Evolutionary conservation across 2,329 filamentous ascomycete species (phyloP).

Genomic region (Raffaelea deltoideospora): DNA sequence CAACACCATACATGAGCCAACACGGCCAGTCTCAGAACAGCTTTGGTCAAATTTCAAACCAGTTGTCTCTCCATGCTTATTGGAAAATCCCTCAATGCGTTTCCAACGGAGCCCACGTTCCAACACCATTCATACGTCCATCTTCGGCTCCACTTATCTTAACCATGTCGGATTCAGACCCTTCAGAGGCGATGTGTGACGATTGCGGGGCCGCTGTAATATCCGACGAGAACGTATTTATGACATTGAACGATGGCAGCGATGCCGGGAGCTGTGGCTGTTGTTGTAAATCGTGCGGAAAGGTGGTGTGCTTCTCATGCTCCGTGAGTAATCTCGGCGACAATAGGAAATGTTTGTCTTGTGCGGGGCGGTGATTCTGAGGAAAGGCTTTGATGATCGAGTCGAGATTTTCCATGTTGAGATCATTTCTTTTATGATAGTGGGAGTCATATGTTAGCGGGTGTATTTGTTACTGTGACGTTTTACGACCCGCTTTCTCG

Average conservation of each 20-base stretch:
- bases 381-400: too few species aligned
- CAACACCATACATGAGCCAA: too few species aligned
- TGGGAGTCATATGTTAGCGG: too few species aligned
- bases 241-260: constrained; percentile 23
- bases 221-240: constrained; percentile 21
- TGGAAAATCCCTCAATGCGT: constrained; percentile 40
- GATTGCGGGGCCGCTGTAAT: constrained; percentile 28
- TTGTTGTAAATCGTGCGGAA: constrained; percentile 34
- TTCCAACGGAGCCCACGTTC: too few species aligned
- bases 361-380: constrained; percentile 29
- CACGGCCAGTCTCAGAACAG: not conserved
- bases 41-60: too few species aligned
- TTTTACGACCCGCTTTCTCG: too few species aligned
- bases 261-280: constrained; percentile 13
- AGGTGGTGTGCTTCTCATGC: constrained; percentile 42
- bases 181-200: constrained; percentile 30
- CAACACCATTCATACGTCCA: too few species aligned
- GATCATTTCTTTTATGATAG: too few species aligned
- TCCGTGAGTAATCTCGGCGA: constrained; percentile 43
- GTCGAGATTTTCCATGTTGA: too few species aligned
- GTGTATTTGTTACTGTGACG: too few species aligned
- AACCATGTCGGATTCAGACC: too few species aligned
- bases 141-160: too few species aligned
- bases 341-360: constrained; percentile 35
- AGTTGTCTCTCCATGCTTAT: constrained; percentile 44